These are phyloP conservation scores for Atkinsonella texensis DNA, from an alignment of 2,329 filamentous ascomycete species.

Conservation along the genomic window DNA sequence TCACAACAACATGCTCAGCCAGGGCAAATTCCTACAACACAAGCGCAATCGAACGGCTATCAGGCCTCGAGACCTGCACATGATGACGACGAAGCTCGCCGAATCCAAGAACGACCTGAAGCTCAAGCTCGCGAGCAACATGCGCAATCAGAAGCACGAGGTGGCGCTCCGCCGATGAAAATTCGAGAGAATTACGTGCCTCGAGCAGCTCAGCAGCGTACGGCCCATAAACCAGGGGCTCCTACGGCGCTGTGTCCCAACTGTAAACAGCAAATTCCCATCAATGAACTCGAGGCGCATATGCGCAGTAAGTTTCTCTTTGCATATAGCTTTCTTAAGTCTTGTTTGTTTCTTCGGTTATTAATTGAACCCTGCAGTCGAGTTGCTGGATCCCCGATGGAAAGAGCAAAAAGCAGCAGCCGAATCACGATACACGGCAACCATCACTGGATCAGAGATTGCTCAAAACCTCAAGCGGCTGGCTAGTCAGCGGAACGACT, in stretches of 20 bases:
- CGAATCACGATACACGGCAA: constrained; percentile 73
- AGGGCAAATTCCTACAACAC: constrained; percentile 27
- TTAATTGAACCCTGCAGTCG: constrained; percentile 39
- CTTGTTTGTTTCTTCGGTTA: neutral
- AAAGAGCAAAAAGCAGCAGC: constrained; percentile 90
- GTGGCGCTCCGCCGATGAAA: constrained; percentile 61
- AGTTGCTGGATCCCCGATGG: constrained; percentile 87
- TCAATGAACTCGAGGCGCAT: constrained; percentile 79
- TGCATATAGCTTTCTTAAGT: neutral
- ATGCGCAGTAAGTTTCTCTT: constrained; percentile 58
- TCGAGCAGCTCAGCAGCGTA: constrained; percentile 60
- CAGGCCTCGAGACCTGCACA: constrained; percentile 27
- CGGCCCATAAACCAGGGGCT: constrained; percentile 50
- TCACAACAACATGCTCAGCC: constrained; percentile 18
- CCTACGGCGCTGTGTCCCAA: constrained; percentile 77
- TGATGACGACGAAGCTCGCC: constrained; percentile 50
- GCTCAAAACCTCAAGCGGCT: constrained; percentile 93
- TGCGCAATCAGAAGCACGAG: constrained; percentile 65
- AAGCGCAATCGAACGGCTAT: constrained; percentile 15
- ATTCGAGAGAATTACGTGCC: constrained; percentile 92
- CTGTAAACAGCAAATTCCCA: constrained; percentile 80
- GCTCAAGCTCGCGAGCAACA: constrained; percentile 56
- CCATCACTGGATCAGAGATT: constrained; percentile 74
- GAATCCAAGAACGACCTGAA: constrained; percentile 51
- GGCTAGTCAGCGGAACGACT: constrained; percentile 74